Evolutionary conservation across 2,329 filamentous ascomycete genomes (phyloP), one percentile per base, ranked within the genome.

Genomic region (Nigrospora oryzae): DNA sequence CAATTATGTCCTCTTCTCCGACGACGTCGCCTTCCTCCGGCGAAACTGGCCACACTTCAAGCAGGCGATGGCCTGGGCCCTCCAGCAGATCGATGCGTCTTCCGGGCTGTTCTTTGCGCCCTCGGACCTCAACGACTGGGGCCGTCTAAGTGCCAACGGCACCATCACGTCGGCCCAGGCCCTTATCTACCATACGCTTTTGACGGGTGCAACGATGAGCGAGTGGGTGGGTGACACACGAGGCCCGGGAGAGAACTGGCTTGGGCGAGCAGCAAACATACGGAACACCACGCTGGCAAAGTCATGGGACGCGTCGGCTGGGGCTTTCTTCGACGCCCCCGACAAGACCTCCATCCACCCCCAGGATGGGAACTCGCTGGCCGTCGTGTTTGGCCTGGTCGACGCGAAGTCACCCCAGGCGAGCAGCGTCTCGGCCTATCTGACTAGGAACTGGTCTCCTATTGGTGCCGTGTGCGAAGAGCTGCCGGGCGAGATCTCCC

Each of bases 351-450:
- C 67, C 1, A 63, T 84, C 4, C 64, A 76, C 49, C 77, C 79
- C 0, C 78, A 84, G 60, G 78, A 81, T 49, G 77, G 70, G 12
- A 83, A 83, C 58, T 68, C 71, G 43, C 67, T 81, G 57, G 70
- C 75, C 0, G 60, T 80, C 3, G 60, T 74, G 35, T 75, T 75
- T 46, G 66, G 64, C 3, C 55, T 79, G 4, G 59, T 70, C 3
- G 53, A 63, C 46, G 50, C 58, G 16, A 50, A 60, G 8, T 61
- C 57, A 16, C 57, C 52, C 10, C 36, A 58, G 37, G 60, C 67
- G 10, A 53, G 62, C 28, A 53, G 52, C 15, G 72, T 79, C 39
- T 71, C 71, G 2, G 50, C 61, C 3, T 60, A 56, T 12, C 64
- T 80, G 4, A 66, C 65, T 1, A 53, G 65, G 7, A 79, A 77